Base-by-base conservation (phyloP, 441 rosid genomes). In the Kokia cookei region DNA sequence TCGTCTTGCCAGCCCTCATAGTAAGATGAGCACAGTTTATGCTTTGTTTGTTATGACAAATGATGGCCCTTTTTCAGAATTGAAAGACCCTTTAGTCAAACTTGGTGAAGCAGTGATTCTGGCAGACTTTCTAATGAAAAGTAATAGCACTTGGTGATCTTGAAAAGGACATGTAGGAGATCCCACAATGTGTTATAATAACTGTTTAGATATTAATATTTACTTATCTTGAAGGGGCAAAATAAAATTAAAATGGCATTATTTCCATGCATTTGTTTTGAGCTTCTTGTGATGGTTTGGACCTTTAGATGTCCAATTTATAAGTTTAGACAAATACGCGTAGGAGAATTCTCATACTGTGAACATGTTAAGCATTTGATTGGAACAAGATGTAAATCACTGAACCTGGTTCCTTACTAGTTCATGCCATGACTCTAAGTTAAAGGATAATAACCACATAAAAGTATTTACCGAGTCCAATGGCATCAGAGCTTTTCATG, bases 401-500 rank as follows among this genome's bases (percentile, higher is more conserved):
- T 3, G 13, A 69, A 69, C 19, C 54, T 1, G 7, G 13, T 69
- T 12, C 29, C 19, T 3, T 19, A 19, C 63, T 54, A 54, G 50
- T 35, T 7, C 24, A 71, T 40, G 64, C n/a, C 35, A 3, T 24
- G 26, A 14, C 37, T 24, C 9, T 9, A 2, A 15, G 17, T 47
- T 19, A 5, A 57, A 24, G 32, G n/a, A 77, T 7, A 19, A 48
- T 7, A 10, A 61, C 29, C 24, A 19, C 14, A 12, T 1, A 14
- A 26, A 65, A 27, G 32, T 37, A 71, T 76, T 14, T 66, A 85
- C 88, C 88, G 22, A 85, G 79, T 65, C 88, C 88, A 50, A 85
- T 85, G 63, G 88, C 88, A 83, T 85, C 88, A 4, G 83, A 76
- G 76, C 88, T 80, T 76, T 85, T 85, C 88, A 85, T 85, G 69